These are phyloP conservation scores for Epichloe scottii DNA, from an alignment of 2,329 filamentous ascomycete species.

Conservation along the genomic window DNA sequence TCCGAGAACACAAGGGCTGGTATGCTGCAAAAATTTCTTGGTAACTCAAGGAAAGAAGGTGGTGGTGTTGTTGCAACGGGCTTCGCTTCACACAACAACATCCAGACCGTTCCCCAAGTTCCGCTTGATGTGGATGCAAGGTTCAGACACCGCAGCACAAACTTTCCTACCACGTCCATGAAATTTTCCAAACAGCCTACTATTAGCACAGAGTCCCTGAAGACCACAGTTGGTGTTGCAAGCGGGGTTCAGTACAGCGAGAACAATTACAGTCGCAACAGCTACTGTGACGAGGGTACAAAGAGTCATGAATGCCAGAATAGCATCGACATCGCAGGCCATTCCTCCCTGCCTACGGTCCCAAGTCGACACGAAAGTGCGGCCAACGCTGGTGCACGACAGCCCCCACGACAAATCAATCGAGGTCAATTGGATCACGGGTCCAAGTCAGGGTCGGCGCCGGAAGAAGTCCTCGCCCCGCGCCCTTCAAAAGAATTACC, in stretches of 20 bases:
- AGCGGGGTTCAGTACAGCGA: slow-evolving; percentile 20
- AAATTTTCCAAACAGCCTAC: slow-evolving; percentile 25
- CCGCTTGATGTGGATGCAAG: slow-evolving; percentile 24
- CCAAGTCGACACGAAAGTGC: too few relatives aligned
- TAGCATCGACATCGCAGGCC: neutral
- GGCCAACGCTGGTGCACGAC: too few relatives aligned
- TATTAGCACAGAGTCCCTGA: slow-evolving; percentile 34
- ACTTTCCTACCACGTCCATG: slow-evolving; percentile 23
- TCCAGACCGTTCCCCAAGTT: slow-evolving; percentile 21
- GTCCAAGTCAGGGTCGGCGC: too few relatives aligned
- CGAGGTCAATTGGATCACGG: too few relatives aligned
- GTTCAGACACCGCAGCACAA: slow-evolving; percentile 21
- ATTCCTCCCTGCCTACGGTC: too few relatives aligned
- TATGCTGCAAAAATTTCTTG: slow-evolving; percentile 5
- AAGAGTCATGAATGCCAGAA: slow-evolving; percentile 1
- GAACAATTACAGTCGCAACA: neutral
- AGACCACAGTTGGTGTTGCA: slow-evolving; percentile 32
- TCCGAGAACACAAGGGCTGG: slow-evolving; percentile 4
- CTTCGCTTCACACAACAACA: slow-evolving; percentile 3
- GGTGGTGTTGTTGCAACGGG: neutral
- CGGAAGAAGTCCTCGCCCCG: too few relatives aligned
- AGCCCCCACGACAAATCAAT: too few relatives aligned
- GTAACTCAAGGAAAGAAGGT: neutral
- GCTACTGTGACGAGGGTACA: neutral
- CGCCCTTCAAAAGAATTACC: neutral